Conservation (phyloP, 345 rosid species). For the Lagerstroemia speciosa region DNA sequence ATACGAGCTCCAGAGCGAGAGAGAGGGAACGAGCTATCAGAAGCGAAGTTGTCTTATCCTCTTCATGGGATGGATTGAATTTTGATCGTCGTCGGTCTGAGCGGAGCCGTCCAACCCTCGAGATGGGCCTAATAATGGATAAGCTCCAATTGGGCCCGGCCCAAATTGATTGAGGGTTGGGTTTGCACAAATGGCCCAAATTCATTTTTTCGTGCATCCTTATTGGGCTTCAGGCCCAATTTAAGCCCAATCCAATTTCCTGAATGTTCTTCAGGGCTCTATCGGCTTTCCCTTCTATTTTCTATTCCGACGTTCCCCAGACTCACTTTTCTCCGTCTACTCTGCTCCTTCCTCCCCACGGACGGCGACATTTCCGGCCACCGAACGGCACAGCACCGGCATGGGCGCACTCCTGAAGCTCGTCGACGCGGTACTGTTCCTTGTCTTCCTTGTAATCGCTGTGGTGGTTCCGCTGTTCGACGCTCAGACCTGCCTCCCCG, state of each 20-base stretch:
- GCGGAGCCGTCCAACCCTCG: background rate
- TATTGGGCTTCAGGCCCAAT: too few relatives aligned
- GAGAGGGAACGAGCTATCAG: background rate
- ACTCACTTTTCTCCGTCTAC: background rate
- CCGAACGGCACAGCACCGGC: background rate
- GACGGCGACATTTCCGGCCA: background rate
- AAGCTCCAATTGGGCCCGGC: background rate
- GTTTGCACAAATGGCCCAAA: too few relatives aligned
- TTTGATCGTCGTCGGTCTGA: background rate
- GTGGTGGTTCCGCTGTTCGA: conserved; percentile 50
- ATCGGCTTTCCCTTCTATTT: background rate
- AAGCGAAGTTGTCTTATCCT: conserved; percentile 1
- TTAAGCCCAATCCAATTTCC: too few relatives aligned
- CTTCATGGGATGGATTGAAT: background rate
- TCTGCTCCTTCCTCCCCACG: background rate
- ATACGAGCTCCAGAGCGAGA: background rate
- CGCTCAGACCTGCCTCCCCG: conserved; percentile 49
- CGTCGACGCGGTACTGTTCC: conserved; percentile 46
- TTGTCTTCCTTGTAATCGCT: conserved; percentile 42
- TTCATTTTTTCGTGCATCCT: too few relatives aligned
- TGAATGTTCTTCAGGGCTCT: too few relatives aligned
- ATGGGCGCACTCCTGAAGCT: conserved; percentile 55
- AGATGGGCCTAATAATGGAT: background rate
- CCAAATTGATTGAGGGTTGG: too few relatives aligned
- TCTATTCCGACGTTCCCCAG: conserved; percentile 2